Evolutionary conservation across 2,329 filamentous ascomycete species (phyloP), one percentile per base, ranked within the genome.

Genomic region (Penicillium decumbens): DNA sequence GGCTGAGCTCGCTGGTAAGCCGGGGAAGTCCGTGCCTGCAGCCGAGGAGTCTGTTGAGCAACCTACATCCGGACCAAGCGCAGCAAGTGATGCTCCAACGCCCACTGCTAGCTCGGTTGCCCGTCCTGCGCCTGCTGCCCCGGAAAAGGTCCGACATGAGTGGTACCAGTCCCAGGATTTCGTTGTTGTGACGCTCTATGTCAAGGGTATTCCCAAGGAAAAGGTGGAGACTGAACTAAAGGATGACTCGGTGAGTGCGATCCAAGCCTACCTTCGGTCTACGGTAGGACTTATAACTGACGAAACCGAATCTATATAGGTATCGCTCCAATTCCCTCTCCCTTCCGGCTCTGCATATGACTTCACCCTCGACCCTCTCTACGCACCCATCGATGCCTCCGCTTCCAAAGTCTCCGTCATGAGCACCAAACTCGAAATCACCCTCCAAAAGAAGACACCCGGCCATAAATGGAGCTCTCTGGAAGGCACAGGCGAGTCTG

Each of bases 351-450:
- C 77, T 5, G 67, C 80, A 37, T 87, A 80, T 56, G 77, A 81
- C 52, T 84, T 81, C 62, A 77, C 76, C 1, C 77, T 89, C 38
- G 77, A 83, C 15, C 83, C 87, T 5, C 80, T 92, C 3, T 89
- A 79, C 66, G 81, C 79, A 12, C 66, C 78, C 8, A 83, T 95
- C 59, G 79, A 88, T 45, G 69, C 81, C 0, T 62, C 76, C 1
- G 70, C 77, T 28, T 89, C 82, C 18, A 84, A 77, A 39, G 81
- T 75, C 58, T 79, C 76, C 1, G 80, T 95, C 46, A 85, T 87
- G 37, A 77, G 85, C 1, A 89, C 83, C 62, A 95, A 95, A 67
- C 78, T 95, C 46, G 90, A 95, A 67, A 74, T 95, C 32, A 79
- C 75, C 9, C 77, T 95, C 13, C 78, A 77, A 53, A 95, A 95